Evolutionary conservation across 768 basidiomycete genomes (phyloP), one percentile per base, ranked within the genome.

Genomic region (Collybia nuda): DNA sequence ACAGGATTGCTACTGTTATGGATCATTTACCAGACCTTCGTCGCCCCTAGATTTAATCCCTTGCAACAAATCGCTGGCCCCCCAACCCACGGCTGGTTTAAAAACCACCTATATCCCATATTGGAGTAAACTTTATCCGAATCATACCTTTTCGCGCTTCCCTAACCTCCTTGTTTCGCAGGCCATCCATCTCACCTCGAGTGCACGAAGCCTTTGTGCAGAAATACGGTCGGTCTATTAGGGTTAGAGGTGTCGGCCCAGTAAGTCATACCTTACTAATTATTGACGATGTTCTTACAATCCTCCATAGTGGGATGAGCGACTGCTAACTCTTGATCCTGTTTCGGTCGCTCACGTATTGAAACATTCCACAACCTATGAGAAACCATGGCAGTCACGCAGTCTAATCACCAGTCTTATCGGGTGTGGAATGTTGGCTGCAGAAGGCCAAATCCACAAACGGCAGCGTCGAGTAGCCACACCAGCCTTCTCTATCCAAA

Each of bases 381-480:
- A 91, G 62, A 96, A 96, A 63, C 91, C 93, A 8, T 86, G 81
- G 79, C 82, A 84, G 54, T 87, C 90, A 1, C 82, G 93, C 21
- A 72, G 76, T 40, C 68, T 90, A 39, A 89, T 97, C 29, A 80
- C 83, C 14, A 75, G 79, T 48, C 78, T 94, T 51, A 88, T 97
- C 51, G 93, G 93, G 0, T 82, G 83, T 48, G 93, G 89, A 2
- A 82, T 91, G 83, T 79, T 92, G 21, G 81, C 86, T 15, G 85
- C 88, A 2, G 90, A 92, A 62, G 89, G 90, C 1, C 73, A 78
- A 21, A 72, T 84, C 15, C 91, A 96, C 69, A 88, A 80, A 57
- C 84, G 90, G 32, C 93, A 93, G 66, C 75, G 89, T 50, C 79
- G 87, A 44, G 84, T 92, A 19, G 83, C 80, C 1, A 85, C 82